Evolutionary conservation across 2,329 filamentous ascomycete genomes (phyloP).

Genomic region (Botryotinia narcissicola): DNA sequence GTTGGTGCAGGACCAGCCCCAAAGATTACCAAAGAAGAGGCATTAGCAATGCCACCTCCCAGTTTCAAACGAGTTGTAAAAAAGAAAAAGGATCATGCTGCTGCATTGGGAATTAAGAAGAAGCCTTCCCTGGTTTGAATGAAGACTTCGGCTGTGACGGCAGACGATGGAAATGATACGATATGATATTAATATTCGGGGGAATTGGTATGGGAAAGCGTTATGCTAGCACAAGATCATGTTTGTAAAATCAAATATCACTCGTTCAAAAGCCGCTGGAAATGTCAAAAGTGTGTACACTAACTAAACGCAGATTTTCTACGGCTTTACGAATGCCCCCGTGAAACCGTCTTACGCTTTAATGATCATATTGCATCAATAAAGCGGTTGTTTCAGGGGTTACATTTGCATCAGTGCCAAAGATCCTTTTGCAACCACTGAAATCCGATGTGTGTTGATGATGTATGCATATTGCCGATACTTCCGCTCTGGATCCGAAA

Average conservation of each 20-base stretch:
- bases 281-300: not conserved
- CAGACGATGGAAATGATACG: not conserved
- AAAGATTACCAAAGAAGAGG: slow-evolving; percentile 39
- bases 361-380: not conserved
- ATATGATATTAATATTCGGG: not conserved
- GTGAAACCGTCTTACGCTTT: not conserved
- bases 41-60: slow-evolving; percentile 52
- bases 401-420: not conserved
- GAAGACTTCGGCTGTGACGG: not conserved
- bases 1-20: slow-evolving; percentile 37
- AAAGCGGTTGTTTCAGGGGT: not conserved
- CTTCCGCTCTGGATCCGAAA: not conserved
- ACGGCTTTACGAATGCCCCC: not conserved
- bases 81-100: slow-evolving; percentile 80
- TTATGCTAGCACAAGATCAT: not conserved
- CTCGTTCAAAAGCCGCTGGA: not conserved
- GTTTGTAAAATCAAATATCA: not conserved
- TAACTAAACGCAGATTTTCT: not conserved
- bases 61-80: slow-evolving; percentile 76
- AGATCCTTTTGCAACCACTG: not conserved
- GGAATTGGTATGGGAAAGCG: not conserved
- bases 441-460: not conserved
- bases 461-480: not conserved
- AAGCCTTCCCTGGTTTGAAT: slow-evolving; percentile 58
- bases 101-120: slow-evolving; percentile 83